Evolutionary conservation across 1,284 basidiomycete genomes (phyloP).

Genomic region (Mycosarcoma maydis): DNA sequence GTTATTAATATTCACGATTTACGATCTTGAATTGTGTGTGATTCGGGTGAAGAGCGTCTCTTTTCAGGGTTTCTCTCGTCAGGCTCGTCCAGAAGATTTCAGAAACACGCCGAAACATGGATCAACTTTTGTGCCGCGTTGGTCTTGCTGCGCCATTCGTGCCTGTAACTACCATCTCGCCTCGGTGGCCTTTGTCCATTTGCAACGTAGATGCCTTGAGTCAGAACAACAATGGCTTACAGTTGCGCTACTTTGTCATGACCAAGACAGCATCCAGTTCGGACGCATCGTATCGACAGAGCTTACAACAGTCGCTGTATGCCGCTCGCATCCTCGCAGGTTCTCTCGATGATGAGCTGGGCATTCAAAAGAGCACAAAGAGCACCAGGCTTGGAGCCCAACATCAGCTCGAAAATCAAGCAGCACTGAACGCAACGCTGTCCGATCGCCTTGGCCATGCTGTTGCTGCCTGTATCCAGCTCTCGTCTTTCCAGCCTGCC

Average conservation of each 20-base stretch:
- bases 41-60: too few species aligned
- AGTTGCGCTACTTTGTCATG: constrained; percentile 6
- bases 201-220: too few species aligned
- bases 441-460: constrained; percentile 10
- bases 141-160: not conserved
- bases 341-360: constrained; percentile 33
- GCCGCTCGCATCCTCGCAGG: constrained; percentile 36
- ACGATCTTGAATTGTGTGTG: too few species aligned
- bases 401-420: constrained; percentile 15
- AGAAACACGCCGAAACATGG: constrained; percentile 20
- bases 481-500: constrained; percentile 12
- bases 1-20: too few species aligned
- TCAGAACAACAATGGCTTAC: too few species aligned
- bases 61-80: too few species aligned
- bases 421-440: constrained; percentile 22
- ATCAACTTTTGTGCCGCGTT: not conserved
- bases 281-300: constrained; percentile 30
- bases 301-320: constrained; percentile 25
- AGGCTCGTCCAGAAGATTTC: constrained; percentile 8
- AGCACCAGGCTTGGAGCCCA: constrained; percentile 27
- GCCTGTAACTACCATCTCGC: not conserved
- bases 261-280: constrained; percentile 19
- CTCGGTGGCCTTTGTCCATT: too few species aligned
- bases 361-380: constrained; percentile 23
- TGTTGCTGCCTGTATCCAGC: constrained; percentile 12